Conservation (phyloP, 345 rosid genomes). For the Moringa oleifera region DNA sequence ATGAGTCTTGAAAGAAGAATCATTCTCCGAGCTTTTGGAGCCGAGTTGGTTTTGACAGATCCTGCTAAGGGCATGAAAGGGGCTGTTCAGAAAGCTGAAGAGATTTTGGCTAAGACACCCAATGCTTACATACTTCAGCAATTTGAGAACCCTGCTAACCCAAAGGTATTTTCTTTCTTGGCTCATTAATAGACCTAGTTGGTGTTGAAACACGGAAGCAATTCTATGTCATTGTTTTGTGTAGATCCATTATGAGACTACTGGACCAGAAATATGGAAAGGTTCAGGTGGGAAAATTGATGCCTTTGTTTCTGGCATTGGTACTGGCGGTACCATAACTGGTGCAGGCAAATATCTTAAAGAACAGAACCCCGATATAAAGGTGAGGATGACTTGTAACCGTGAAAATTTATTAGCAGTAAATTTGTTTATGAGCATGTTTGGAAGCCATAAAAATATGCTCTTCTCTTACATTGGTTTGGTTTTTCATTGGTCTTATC, state of each 20-base stretch:
- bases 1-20: slow-evolving; percentile 93
- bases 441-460: neutral
- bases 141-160: slow-evolving; percentile 89
- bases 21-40: slow-evolving; percentile 91
- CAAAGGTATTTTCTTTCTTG: slow-evolving; percentile 44
- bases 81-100: slow-evolving; percentile 87
- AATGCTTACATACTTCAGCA: slow-evolving; percentile 86
- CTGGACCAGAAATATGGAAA: slow-evolving; percentile 95
- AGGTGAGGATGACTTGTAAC: slow-evolving; percentile 33
- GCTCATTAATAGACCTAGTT: slow-evolving; percentile 5
- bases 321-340: slow-evolving; percentile 93
- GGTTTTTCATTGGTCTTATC: slow-evolving; percentile 16
- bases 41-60: slow-evolving; percentile 75
- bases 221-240: neutral
- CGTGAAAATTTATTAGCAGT: neutral
- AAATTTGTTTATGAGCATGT: neutral
- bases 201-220: slow-evolving; percentile 1
- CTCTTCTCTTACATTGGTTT: neutral
- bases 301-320: slow-evolving; percentile 86
- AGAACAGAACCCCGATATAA: slow-evolving; percentile 68
- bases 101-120: slow-evolving; percentile 69
- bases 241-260: slow-evolving; percentile 84
- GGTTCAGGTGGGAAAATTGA: slow-evolving; percentile 76
- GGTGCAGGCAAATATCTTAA: slow-evolving; percentile 84
- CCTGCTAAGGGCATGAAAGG: slow-evolving; percentile 95